Conservation (phyloP, 495 filamentous ascomycete species). For the Aspergillus bridgeri region DNA sequence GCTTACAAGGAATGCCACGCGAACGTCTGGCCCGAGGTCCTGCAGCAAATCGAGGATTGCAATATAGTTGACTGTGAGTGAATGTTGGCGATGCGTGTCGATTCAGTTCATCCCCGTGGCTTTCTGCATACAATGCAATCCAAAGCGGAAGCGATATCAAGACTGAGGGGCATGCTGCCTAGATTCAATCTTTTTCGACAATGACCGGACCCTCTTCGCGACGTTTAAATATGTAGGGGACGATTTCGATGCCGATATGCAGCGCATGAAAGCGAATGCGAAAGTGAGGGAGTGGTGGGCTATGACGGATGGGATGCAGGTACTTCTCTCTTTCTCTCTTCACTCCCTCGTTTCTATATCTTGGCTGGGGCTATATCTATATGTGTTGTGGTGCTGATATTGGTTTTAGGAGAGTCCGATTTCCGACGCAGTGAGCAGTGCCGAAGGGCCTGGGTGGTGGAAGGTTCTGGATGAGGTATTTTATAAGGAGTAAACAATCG, state of each 20-base stretch:
- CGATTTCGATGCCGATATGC: conserved; percentile 69
- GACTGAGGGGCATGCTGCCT: too few relatives aligned
- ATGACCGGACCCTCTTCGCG: conserved; percentile 61
- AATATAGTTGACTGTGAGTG: conserved; percentile 66
- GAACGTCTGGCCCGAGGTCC: conserved; percentile 69
- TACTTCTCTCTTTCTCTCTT: conserved; percentile 23
- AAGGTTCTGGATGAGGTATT: conserved; percentile 69
- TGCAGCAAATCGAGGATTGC: conserved; percentile 67
- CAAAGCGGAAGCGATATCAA: not conserved
- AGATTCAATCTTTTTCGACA: conserved; percentile 71
- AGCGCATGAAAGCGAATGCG: conserved; percentile 62
- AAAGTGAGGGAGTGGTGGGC: conserved; percentile 76
- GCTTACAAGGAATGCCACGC: conserved; percentile 71
- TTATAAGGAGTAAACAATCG: conserved; percentile 42
- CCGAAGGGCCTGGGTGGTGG: conserved; percentile 68
- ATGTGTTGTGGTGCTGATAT: not conserved
- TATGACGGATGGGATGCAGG: conserved; percentile 72
- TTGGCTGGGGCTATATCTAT: not conserved
- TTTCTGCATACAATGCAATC: not conserved
- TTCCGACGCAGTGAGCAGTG: conserved; percentile 58
- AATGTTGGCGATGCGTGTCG: not conserved
- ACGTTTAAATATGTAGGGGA: conserved; percentile 71
- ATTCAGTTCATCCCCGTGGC: not conserved
- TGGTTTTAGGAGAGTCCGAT: conserved; percentile 48
- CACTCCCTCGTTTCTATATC: not conserved